Evolutionary conservation across 139 green algal genomes (phyloP).

Genomic region (Micractinium sp.): DNA sequence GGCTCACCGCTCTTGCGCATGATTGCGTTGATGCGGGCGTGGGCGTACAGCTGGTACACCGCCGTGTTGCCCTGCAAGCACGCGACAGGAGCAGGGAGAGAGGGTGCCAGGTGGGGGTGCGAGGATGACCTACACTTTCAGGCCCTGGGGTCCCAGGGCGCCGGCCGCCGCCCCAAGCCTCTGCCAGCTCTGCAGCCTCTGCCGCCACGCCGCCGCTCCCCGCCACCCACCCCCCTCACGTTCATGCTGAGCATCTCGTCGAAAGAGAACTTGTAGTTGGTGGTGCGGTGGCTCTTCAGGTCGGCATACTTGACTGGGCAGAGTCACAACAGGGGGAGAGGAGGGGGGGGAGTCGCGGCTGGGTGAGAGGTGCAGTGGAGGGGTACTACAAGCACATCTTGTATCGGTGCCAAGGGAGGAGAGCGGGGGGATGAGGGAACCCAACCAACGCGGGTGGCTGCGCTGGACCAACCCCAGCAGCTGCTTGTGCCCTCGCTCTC

Average conservation of each 20-base stretch:
- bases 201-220: no score
- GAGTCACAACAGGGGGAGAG: background rate
- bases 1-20: conserved; percentile 67
- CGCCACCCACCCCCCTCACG: background rate
- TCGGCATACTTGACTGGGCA: conserved; percentile 96
- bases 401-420: no score
- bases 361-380: background rate
- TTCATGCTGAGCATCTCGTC: conserved; percentile 89
- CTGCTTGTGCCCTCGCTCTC: no score
- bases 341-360: background rate
- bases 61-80: conserved; percentile 91
- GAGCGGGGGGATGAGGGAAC: no score
- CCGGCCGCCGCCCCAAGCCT: no score
- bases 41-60: conserved; percentile 98
- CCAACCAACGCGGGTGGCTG: no score
- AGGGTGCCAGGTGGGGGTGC: no score
- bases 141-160: no score
- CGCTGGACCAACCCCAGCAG: no score
- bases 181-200: no score
- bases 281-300: conserved; percentile 92
- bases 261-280: conserved; percentile 97
- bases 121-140: no score
- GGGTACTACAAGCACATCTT: no score
- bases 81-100: background rate
- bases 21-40: conserved; percentile 91